Evolutionary conservation across 192 early-diverging fungal genomes (phyloP).

Genomic region (Backusella luteola): DNA sequence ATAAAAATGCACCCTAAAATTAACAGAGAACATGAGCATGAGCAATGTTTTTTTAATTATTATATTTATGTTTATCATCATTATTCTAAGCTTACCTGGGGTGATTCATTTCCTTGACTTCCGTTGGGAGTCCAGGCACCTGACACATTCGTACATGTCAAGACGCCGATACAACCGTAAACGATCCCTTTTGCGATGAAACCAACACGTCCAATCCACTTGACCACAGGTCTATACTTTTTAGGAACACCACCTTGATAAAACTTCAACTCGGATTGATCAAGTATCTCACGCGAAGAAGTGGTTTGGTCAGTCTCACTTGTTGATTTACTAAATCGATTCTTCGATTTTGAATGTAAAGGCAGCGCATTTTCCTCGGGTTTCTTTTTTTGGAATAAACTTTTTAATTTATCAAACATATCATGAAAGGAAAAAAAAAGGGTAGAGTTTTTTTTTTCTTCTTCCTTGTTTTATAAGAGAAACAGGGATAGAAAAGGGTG

Average conservation of each 20-base stretch:
- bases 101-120: conserved; percentile 36
- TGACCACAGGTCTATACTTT: background rate
- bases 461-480: background rate
- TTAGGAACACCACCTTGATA: conserved; percentile 20
- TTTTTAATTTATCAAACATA: conserved; percentile 1
- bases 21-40: background rate
- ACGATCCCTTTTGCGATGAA: conserved; percentile 47
- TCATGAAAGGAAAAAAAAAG: background rate
- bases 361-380: background rate
- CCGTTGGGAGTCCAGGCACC: conserved; percentile 31
- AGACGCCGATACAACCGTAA: conserved; percentile 43
- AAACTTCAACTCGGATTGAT: background rate
- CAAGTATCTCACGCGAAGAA: background rate
- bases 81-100: conserved; percentile 14
- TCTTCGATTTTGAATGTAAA: background rate
- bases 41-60: background rate
- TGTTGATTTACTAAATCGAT: background rate
- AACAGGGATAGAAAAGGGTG: background rate
- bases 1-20: conserved; percentile 43
- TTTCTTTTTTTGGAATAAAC: conserved; percentile 2
- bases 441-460: background rate
- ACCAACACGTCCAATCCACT: conserved; percentile 38
- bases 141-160: conserved; percentile 38
- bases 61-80: background rate
- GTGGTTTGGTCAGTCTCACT: background rate